Evolutionary conservation across 2,329 filamentous ascomycete species (phyloP).

Genomic region (Plenodomus lindquistii): DNA sequence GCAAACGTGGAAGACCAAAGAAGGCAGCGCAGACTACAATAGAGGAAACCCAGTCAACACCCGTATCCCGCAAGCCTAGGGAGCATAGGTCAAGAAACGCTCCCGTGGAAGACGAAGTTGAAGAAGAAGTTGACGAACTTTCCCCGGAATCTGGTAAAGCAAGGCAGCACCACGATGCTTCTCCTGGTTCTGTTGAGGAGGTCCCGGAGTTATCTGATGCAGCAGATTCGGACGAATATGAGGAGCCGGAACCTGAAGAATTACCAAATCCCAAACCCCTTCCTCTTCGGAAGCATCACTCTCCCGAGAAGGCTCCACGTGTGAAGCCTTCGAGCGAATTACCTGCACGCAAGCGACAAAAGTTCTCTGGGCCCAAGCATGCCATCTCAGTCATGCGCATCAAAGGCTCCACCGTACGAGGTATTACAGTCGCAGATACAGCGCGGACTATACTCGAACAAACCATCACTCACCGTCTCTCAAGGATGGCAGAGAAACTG

Average conservation of each 20-base stretch:
- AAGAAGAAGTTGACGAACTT: constrained; percentile 20
- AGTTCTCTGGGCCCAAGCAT: constrained; percentile 32
- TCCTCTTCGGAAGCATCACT: constrained; percentile 11
- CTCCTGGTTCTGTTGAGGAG: constrained; percentile 3
- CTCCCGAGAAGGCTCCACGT: constrained; percentile 15
- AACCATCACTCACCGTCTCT: constrained; percentile 52
- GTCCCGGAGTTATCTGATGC: constrained; percentile 17
- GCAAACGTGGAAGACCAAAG: constrained; percentile 19
- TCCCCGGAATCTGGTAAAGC: constrained; percentile 20
- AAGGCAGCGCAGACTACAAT: constrained; percentile 4
- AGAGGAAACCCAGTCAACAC: constrained; percentile 13
- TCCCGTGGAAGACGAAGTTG: constrained; percentile 3
- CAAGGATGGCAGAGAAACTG: constrained; percentile 46
- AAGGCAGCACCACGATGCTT: constrained; percentile 4
- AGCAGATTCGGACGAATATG: constrained; percentile 20
- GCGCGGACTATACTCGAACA: constrained; percentile 56
- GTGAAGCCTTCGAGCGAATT: constrained; percentile 21
- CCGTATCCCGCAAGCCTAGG: constrained; percentile 11
- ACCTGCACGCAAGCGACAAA: constrained; percentile 34
- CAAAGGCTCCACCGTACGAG: constrained; percentile 38
- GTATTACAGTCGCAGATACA: constrained; percentile 57
- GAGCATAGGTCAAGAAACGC: constrained; percentile 6
- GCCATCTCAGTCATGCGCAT: constrained; percentile 44
- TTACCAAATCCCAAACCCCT: constrained; percentile 12
- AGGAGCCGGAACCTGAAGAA: constrained; percentile 20